Conservation (phyloP, 2,329 filamentous ascomycete genomes). For the Trichophyton schoenleinii region DNA sequence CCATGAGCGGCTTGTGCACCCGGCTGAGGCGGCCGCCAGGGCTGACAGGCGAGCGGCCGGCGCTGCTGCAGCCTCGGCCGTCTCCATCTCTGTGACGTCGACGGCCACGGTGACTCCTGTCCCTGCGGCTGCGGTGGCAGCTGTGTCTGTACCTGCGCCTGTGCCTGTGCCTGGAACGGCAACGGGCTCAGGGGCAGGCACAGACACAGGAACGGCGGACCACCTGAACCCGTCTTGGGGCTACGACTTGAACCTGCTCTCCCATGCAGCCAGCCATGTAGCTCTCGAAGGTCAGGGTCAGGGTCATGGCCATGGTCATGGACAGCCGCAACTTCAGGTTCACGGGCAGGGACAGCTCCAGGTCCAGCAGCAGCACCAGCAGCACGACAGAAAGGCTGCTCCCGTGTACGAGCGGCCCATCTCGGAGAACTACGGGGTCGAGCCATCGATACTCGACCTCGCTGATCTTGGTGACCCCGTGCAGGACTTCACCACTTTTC, state of each 20-base stretch:
- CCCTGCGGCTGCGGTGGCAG: conserved; percentile 10
- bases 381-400: conserved; percentile 24
- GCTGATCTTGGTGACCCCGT: conserved; percentile 37
- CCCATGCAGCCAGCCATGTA: conserved; percentile 39
- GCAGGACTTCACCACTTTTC: conserved; percentile 37
- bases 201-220: not conserved
- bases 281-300: conserved; percentile 24
- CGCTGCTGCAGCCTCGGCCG: conserved; percentile 22
- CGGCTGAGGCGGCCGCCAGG: conserved; percentile 29
- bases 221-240: conserved; percentile 37
- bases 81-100: not conserved
- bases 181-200: not conserved
- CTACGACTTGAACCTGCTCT: conserved; percentile 38
- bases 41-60: conserved; percentile 24
- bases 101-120: conserved; percentile 17
- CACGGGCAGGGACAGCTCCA: not conserved
- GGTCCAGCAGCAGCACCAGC: not conserved
- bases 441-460: conserved; percentile 35
- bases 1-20: conserved; percentile 39
- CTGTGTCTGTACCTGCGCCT: not conserved
- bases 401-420: conserved; percentile 26
- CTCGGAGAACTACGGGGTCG: conserved; percentile 32
- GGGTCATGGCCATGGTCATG: not conserved
- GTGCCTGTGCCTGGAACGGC: not conserved
- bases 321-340: conserved; percentile 17